Conservation (phyloP, 169 alveolate genomes). For the Babesia sp. region DNA sequence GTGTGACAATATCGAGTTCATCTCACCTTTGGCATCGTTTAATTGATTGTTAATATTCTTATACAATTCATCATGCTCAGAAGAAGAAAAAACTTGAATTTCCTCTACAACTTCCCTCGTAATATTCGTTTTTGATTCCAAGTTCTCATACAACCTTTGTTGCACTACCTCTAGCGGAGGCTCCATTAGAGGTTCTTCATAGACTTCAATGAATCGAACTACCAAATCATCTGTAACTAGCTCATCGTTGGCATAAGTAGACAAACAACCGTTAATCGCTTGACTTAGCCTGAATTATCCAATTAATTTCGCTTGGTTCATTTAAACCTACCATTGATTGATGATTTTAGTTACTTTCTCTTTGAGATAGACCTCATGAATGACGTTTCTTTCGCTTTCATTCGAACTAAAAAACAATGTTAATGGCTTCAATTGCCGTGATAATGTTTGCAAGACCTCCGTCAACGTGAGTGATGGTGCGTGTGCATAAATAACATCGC, state of each 20-base stretch:
- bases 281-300: neutral
- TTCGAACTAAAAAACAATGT: neutral
- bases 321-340: neutral
- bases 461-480: neutral
- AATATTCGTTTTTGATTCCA: neutral
- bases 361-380: neutral
- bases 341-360: neutral
- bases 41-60: neutral
- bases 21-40: neutral
- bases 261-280: neutral
- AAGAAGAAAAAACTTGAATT: neutral
- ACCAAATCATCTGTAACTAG: neutral
- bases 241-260: neutral
- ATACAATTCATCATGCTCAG: neutral
- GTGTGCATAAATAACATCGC: neutral
- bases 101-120: neutral
- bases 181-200: neutral
- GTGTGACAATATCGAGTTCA: slow-evolving; percentile 1
- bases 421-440: neutral
- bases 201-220: neutral
- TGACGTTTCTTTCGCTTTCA: no score
- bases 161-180: neutral
- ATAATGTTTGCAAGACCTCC: neutral
- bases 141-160: neutral
- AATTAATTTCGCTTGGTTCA: no score